Base-by-base conservation (phyloP, 495 filamentous ascomycete species). In the Daldinia bambusicola region DNA sequence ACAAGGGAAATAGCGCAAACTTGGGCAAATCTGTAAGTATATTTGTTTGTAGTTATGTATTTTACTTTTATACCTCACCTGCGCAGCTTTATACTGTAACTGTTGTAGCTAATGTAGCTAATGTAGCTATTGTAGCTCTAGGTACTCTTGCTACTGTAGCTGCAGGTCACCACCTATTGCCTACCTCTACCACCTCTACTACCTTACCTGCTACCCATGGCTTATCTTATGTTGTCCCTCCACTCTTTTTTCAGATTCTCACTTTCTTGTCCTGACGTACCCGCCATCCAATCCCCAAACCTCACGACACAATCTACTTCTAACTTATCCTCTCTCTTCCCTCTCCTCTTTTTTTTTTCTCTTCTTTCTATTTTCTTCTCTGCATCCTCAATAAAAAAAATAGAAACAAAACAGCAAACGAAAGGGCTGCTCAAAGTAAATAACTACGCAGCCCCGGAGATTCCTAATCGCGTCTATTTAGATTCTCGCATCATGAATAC, bases 211-310 rank as follows among this genome's bases (percentile, higher is more conserved):
- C 18, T 6, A 16, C 14, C 37, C 51, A 63, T 41, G 37, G 41
- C 38, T 57, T 60, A 52, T 53, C 50, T 68, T 56, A 50, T 64
- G 51, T 45, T 64, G 70, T 72, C 64, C 70, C 70, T 72, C 53
- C 53, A 56, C 32, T 67, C 53, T 67, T 64, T 26, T 51, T 64
- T 38, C 48, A 41, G 38, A 43, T 58, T 45, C 36, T 68, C 70
- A 59, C 55, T 70, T 64, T 70, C 67, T 63, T 37, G 69, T 67
- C 63, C 53, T 67, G 59, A 72, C 70, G 70, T 72, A 72, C 61
- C 70, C 70, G 64, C 55, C 60, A 64, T 63, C 65, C 63, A 68
- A 64, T 60, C 60, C 64, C 69, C 37, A 64, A 72, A 72, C 69
- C 63, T 72, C 64, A 72, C 69, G 63, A 72, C 69, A 66, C 56